Base-by-base conservation (phyloP, 352 stramenopile genomes). In the Pelagophyceae sp. region DNA sequence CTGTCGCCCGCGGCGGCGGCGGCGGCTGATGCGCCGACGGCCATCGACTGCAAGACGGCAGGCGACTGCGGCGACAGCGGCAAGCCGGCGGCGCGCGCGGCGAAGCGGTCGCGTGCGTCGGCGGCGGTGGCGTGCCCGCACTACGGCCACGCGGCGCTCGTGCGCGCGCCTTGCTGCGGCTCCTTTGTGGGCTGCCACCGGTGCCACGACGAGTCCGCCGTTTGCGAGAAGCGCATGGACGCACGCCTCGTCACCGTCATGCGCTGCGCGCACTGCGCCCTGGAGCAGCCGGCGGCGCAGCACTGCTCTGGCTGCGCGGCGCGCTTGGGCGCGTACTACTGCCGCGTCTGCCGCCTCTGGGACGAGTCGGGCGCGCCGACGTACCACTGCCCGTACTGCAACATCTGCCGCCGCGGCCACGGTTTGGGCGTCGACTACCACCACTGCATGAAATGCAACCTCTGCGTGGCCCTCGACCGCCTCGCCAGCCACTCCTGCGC, bases 311-410 rank as follows among this genome's bases (percentile, higher is more conserved):
- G 79, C 76, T 97, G 88, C 86, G 78, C 83, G 77, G 84, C 82
- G 20, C 38, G 78, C 27, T 80, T 97, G 82, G 90, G 91, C 0
- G 88, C 88, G 20, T 99, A 98, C 83, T 94, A 90, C 75, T 99
- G 95, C 79, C 86, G 88, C 38, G 92, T 96, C 69, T 99, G 95
- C 83, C 94, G 96, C 80, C 95, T 98, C 72, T 97, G 93, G 72
- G 94, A 98, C 80, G 87, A 92, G 32, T 76, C 84, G 11, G 87
- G 83, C 63, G 96, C 96, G 78, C 86, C 93, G 60, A 98, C 98
- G 50, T 99, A 98, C 78, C 95, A 99, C 83, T 99, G 95, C 81
- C 94, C 96, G 35, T 98, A 97, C 78, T 98, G 95, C 87, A 98
- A 98, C 81, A 95, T 97, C 29, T 99, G 95, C 82, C 90, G 94